Base-by-base conservation (phyloP, 169 alveolate genomes). In the Eimeria praecox region DNA sequence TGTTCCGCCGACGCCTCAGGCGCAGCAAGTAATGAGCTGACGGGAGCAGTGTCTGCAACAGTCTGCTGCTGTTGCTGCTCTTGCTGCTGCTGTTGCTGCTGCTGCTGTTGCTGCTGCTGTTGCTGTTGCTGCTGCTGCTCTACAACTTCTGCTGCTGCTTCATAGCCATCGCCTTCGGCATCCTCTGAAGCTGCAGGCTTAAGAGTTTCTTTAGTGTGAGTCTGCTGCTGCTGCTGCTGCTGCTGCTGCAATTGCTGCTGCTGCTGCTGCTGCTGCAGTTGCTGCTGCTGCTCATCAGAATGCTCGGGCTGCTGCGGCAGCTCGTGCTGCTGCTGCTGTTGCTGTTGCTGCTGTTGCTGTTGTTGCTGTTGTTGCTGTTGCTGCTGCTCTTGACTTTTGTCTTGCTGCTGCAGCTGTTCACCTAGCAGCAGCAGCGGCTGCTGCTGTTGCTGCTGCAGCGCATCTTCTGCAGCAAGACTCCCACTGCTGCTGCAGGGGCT, bases 311-410 rank as follows among this genome's bases (percentile, higher is more conserved):
- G 80, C 40, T 27, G 80, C 44, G 16, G 80, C 40, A 10, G 80
- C 80, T 69, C 80, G 22, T 56, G 69, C 69, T 56, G 69, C 5
- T 69, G 44, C 80, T 69, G 80, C n/a, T 69, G 80, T 27, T 69
- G 80, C 80, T 18, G 38, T 30, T 4, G 80, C n/a, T 69, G 80
- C 80, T 69, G 44, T 69, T 69, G 80, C 3, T 69, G 38, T 10
- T 27, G 80, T 27, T 69, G 80, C 6, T 14, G 16, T 40, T 69
- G n/a, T 30, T 69, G 80, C 44, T 69, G 16, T 18, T 69, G 80
- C 80, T 22, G 16, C 44, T 0, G 44, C 44, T 69, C 30, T 56
- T 38, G 59, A 14, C 40, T n/a, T 22, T 75, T n/a, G 22, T 75
- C 49, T 27, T 69, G 38, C 80, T 18, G 44, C 80, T 27, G n/a